Evolutionary conservation across 495 filamentous ascomycete species (phyloP).

Genomic region (Penicillium longicatenatum): DNA sequence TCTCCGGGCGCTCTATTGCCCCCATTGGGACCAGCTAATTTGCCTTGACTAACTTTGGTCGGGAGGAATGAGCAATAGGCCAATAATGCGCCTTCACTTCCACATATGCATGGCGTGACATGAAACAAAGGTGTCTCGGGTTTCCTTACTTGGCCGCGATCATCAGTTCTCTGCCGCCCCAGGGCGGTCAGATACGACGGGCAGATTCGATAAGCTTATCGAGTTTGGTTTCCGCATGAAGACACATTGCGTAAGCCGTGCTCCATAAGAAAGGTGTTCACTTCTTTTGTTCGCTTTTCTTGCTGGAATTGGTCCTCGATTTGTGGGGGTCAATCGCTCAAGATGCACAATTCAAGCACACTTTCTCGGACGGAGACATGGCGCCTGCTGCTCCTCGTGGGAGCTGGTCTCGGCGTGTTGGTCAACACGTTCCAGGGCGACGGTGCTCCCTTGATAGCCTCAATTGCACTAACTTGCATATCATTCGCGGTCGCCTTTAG

Average conservation of each 20-base stretch:
- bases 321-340: conserved; percentile 8
- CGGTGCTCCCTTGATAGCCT: conserved; percentile 86
- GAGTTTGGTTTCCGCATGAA: conserved; percentile 19
- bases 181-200: conserved; percentile 27
- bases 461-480: conserved; percentile 80
- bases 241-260: conserved; percentile 37
- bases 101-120: conserved; percentile 29
- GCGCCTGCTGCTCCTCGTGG: conserved; percentile 67
- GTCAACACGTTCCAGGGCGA: conserved; percentile 81
- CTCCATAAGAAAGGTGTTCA: conserved; percentile 14
- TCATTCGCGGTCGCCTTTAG: conserved; percentile 79
- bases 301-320: background rate
- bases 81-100: conserved; percentile 26
- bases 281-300: conserved; percentile 4
- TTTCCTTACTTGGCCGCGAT: conserved; percentile 23
- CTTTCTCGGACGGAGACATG: conserved; percentile 71
- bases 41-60: conserved; percentile 7
- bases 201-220: conserved; percentile 39
- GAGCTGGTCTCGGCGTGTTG: conserved; percentile 72
- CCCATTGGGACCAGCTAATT: conserved; percentile 24
- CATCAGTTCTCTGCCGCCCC: conserved; percentile 27
- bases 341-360: conserved; percentile 42
- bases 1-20: conserved; percentile 31
- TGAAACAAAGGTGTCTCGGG: conserved; percentile 31
- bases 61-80: conserved; percentile 18